Conservation (phyloP, 1,284 basidiomycete genomes). For the Trichosporon sp. region DNA sequence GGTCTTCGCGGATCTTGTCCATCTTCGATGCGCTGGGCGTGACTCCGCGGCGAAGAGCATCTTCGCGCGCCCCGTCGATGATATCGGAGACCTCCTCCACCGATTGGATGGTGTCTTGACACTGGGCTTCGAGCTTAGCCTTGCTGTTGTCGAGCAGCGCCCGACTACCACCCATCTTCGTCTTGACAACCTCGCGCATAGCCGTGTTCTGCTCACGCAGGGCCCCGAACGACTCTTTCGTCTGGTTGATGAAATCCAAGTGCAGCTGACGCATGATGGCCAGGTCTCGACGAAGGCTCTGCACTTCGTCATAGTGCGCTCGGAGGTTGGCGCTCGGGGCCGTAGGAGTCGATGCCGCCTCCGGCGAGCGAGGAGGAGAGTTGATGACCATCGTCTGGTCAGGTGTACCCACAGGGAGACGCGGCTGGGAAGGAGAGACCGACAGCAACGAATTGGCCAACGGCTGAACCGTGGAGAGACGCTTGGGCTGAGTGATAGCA, state of each 20-base stretch:
- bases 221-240: constrained; percentile 73
- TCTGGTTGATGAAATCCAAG: constrained; percentile 83
- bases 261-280: constrained; percentile 92
- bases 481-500: constrained; percentile 54
- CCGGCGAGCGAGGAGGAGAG: constrained; percentile 9
- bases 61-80: constrained; percentile 84
- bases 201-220: constrained; percentile 77
- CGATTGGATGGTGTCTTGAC: constrained; percentile 83
- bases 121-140: constrained; percentile 77
- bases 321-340: constrained; percentile 61
- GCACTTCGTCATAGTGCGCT: constrained; percentile 89
- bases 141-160: constrained; percentile 89
- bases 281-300: constrained; percentile 84
- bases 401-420: constrained; percentile 11
- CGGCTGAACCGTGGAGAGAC: constrained; percentile 42
- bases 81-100: constrained; percentile 92
- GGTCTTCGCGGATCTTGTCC: constrained; percentile 68
- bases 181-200: constrained; percentile 77
- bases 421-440: constrained; percentile 20
- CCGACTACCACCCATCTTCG: constrained; percentile 77
- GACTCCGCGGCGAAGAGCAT: constrained; percentile 83
- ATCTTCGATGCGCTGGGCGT: constrained; percentile 73
- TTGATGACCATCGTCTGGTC: constrained; percentile 20
- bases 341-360: background rate
- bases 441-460: constrained; percentile 40